These are phyloP conservation scores for Polytolypa hystricis DNA, from an alignment of 2,329 filamentous ascomycete genomes.

Conservation along the genomic window DNA sequence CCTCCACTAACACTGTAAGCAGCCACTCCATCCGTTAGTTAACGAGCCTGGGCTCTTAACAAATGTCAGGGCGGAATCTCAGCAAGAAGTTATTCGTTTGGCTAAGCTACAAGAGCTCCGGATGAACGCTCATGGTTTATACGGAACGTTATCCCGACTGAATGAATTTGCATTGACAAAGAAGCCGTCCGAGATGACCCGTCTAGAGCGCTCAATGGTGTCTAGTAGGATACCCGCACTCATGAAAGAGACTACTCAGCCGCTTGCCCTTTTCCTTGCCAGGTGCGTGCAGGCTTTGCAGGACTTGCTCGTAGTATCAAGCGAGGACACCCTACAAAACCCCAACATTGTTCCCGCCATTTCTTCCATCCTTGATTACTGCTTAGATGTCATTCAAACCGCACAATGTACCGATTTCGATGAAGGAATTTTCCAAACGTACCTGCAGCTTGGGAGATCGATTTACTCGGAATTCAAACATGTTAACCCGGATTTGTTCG, in stretches of 20 bases:
- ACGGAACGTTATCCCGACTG: constrained; percentile 22
- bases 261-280: constrained; percentile 27
- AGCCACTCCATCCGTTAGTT: constrained; percentile 30
- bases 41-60: constrained; percentile 27
- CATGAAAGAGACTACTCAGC: constrained; percentile 33
- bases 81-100: constrained; percentile 17
- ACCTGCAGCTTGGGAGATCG: constrained; percentile 34
- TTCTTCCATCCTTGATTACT: constrained; percentile 31
- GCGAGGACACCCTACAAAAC: constrained; percentile 16
- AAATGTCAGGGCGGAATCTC: constrained; percentile 16
- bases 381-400: constrained; percentile 39
- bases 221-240: constrained; percentile 28
- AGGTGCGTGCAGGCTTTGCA: constrained; percentile 27
- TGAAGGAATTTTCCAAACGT: constrained; percentile 44
- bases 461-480: constrained; percentile 24
- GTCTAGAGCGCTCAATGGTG: constrained; percentile 31
- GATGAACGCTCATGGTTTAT: constrained; percentile 25
- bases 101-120: constrained; percentile 29
- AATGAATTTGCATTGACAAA: constrained; percentile 23
- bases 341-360: constrained; percentile 17
- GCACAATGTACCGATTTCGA: constrained; percentile 35
- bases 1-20: constrained; percentile 13
- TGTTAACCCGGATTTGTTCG: constrained; percentile 19
- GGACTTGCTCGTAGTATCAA: constrained; percentile 23
- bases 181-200: constrained; percentile 33